phyloP scores from a whole-genome alignment of 163 green algal species.

The Chlamydomonas reinhardtii region DNA sequence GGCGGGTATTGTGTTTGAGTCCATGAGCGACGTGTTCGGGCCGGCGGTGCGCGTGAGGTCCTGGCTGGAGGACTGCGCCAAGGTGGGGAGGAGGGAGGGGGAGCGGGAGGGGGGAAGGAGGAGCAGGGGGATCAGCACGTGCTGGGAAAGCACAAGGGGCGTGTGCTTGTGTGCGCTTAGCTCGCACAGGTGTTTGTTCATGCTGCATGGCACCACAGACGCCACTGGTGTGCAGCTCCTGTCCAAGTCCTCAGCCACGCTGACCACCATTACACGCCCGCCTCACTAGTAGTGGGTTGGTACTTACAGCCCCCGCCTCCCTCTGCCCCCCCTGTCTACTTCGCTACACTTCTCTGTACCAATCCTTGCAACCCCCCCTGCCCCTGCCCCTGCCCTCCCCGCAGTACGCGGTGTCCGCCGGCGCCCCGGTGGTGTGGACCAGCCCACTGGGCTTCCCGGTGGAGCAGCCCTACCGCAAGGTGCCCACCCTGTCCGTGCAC shows the following conservation, averaged over 20 bases:
- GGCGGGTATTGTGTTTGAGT: constrained; percentile 80
- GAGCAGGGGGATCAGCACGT: too few species aligned
- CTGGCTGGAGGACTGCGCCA: constrained; percentile 91
- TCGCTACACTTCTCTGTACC: too few species aligned
- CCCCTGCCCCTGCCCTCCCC: neutral
- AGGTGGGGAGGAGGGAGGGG: neutral
- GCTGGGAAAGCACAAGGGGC: too few species aligned
- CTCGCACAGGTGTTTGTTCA: too few species aligned
- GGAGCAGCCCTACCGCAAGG: constrained; percentile 91
- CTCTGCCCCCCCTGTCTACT: neutral
- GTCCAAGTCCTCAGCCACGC: too few species aligned
- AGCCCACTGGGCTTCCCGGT: constrained; percentile 95
- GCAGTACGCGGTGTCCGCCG: constrained; percentile 16
- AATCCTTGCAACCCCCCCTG: too few species aligned
- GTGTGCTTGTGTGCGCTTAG: neutral
- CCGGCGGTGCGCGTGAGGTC: constrained; percentile 89
- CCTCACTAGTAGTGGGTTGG: too few species aligned
- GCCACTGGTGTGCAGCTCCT: too few species aligned
- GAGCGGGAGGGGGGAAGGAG: neutral
- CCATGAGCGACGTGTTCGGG: constrained; percentile 89
- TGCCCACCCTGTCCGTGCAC: neutral
- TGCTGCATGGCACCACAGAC: too few species aligned
- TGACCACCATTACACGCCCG: too few species aligned
- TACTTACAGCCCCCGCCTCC: too few species aligned
- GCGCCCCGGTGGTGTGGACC: constrained; percentile 84